Conservation (phyloP, 148 eudicot species). For the Vaccinium myrtillus region DNA sequence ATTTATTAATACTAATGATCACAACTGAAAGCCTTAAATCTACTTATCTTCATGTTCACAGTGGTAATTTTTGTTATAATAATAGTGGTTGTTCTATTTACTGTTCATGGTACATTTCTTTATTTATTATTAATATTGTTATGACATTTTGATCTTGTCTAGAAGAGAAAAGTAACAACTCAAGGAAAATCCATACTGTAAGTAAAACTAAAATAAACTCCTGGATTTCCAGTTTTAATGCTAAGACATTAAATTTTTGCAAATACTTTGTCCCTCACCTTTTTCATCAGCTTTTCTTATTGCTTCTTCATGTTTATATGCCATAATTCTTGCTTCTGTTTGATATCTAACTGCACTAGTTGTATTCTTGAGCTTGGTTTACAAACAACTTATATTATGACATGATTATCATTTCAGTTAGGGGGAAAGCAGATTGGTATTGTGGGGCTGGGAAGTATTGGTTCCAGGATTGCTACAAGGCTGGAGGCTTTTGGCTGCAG, state of each 20-base stretch:
- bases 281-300: too few species aligned
- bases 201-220: neutral
- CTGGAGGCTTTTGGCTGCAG: conserved; percentile 64
- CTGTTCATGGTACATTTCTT: too few species aligned
- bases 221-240: neutral
- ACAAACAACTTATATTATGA: neutral
- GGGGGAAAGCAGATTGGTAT: conserved; percentile 75
- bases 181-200: neutral
- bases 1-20: neutral
- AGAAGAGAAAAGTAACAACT: neutral
- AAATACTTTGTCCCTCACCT: neutral
- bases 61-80: neutral
- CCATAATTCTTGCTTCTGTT: neutral
- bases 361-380: neutral
- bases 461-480: conserved; percentile 55
- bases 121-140: neutral
- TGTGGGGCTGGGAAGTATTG: conserved; percentile 83
- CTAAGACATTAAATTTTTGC: neutral
- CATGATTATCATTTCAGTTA: conserved; percentile 37
- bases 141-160: neutral
- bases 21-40: neutral
- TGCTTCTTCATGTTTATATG: neutral
- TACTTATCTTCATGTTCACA: neutral
- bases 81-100: neutral
- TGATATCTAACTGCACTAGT: neutral